Conservation (phyloP, 169 alveolate species). For the Cystoisospora suis region DNA sequence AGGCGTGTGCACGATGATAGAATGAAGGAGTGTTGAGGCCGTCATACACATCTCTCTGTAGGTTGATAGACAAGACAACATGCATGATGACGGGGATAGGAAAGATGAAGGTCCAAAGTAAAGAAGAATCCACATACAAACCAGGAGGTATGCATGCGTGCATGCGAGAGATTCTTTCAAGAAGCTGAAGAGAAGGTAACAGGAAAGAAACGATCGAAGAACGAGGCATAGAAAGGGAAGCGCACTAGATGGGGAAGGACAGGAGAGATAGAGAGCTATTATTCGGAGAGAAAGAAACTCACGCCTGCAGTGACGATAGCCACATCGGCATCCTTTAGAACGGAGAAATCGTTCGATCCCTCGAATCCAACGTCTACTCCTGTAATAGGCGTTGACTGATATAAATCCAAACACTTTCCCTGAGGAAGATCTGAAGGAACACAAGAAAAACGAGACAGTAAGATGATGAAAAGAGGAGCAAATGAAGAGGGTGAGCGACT, state of each 20-base stretch:
- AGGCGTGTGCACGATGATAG: too few species aligned
- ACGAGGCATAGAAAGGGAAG: not conserved
- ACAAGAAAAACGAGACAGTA: not conserved
- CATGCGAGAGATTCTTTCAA: too few species aligned
- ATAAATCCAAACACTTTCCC: constrained; percentile 83
- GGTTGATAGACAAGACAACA: too few species aligned
- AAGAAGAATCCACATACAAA: too few species aligned
- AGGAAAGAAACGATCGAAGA: not conserved
- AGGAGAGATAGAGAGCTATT: not conserved
- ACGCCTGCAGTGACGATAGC: constrained; percentile 88
- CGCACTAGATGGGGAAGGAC: not conserved
- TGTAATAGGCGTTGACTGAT: constrained; percentile 76
- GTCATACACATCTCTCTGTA: too few species aligned
- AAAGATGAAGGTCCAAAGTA: not conserved
- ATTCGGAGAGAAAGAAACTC: constrained; percentile 17
- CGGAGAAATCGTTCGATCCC: constrained; percentile 77
- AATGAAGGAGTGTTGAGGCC: too few species aligned
- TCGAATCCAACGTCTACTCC: constrained; percentile 71
- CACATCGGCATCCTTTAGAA: constrained; percentile 80
- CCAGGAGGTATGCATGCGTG: too few species aligned
- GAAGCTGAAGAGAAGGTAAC: not conserved
- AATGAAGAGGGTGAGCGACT: too few species aligned
- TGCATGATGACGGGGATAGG: too few species aligned
- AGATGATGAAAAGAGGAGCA: too few species aligned
- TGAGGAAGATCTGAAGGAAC: constrained; percentile 74